Evolutionary conservation across 2,329 filamentous ascomycete genomes (phyloP).

Genomic region (Davidsoniella neocaledoniae): DNA sequence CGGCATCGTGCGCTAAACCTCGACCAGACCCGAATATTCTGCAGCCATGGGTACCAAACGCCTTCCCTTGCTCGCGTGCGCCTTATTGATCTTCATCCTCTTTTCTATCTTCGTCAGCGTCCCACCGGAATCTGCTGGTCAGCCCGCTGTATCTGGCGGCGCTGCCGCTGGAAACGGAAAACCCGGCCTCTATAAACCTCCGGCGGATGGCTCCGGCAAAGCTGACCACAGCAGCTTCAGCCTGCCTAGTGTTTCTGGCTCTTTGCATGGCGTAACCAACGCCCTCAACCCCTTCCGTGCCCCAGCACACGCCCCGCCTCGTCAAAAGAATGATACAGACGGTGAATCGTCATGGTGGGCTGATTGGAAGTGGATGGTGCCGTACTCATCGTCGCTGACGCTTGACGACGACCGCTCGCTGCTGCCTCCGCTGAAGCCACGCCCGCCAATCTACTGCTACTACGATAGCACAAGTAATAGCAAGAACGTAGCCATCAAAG

Average conservation of each 20-base stretch:
- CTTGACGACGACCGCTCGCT: slow-evolving; percentile 71
- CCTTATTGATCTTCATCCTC: slow-evolving; percentile 35
- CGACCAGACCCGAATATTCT: slow-evolving; percentile 20
- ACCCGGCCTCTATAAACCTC: too few relatives aligned
- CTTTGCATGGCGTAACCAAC: slow-evolving; percentile 26
- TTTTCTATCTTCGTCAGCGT: slow-evolving; percentile 33
- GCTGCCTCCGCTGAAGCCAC: slow-evolving; percentile 55
- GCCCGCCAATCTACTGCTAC: slow-evolving; percentile 76
- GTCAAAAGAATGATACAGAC: slow-evolving; percentile 62
- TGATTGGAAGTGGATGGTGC: slow-evolving; percentile 72
- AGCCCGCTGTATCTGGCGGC: neutral
- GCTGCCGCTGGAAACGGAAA: too few relatives aligned
- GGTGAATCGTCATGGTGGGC: slow-evolving; percentile 72
- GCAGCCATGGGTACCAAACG: slow-evolving; percentile 30
- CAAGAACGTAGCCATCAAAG: slow-evolving; percentile 45
- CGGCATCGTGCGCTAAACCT: too few relatives aligned
- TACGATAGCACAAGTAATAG: slow-evolving; percentile 50
- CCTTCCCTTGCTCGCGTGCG: slow-evolving; percentile 33
- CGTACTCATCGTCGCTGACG: slow-evolving; percentile 67
- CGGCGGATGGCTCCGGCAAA: too few relatives aligned
- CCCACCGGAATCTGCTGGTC: neutral
- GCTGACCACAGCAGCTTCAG: slow-evolving; percentile 30
- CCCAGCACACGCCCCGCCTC: slow-evolving; percentile 52
- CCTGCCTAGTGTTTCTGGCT: slow-evolving; percentile 30
- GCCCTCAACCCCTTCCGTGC: slow-evolving; percentile 50